Percentiles rank a stretch among this genome's conserved stretches.
Conservation (phyloP, 306 rosid genomes). For the Ziziphus jujuba region DNA sequence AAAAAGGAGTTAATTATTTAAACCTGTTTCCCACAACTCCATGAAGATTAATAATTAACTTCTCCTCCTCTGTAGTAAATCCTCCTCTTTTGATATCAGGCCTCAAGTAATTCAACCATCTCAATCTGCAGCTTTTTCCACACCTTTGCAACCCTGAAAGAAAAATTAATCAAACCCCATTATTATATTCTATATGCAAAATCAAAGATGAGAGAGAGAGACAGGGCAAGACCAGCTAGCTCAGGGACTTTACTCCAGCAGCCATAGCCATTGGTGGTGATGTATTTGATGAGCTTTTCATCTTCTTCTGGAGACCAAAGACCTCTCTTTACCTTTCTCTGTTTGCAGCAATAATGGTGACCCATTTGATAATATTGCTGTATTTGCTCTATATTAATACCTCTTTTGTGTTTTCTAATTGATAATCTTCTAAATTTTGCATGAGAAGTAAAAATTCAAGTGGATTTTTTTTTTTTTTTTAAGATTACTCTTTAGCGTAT, state of each 20-base stretch:
- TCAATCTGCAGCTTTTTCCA: slow-evolving; percentile 86
- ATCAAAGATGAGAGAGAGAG: slow-evolving; percentile 11
- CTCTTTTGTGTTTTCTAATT: no score
- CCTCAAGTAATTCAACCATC: slow-evolving; percentile 92
- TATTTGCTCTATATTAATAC: no score
- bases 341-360: slow-evolving; percentile 93
- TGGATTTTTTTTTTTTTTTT: no score
- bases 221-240: slow-evolving; percentile 55
- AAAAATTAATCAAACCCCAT: neutral
- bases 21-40: slow-evolving; percentile 92
- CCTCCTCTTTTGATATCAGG: slow-evolving; percentile 93
- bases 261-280: slow-evolving; percentile 83
- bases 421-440: no score
- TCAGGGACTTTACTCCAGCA: slow-evolving; percentile 97
- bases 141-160: slow-evolving; percentile 94
- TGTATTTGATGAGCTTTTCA: slow-evolving; percentile 80
- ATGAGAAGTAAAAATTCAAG: neutral
- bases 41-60: slow-evolving; percentile 80
- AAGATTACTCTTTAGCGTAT: neutral
- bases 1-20: neutral
- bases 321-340: slow-evolving; percentile 88
- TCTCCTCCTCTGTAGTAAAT: slow-evolving; percentile 83
- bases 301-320: slow-evolving; percentile 96
- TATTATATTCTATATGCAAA: neutral
- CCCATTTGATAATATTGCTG: no score